A percentile compares a stretch with the other conserved stretches of the same genome.
These are phyloP conservation scores for Daldinia vernicosa DNA, from an alignment of 495 filamentous ascomycete species.

Conservation along the genomic window DNA sequence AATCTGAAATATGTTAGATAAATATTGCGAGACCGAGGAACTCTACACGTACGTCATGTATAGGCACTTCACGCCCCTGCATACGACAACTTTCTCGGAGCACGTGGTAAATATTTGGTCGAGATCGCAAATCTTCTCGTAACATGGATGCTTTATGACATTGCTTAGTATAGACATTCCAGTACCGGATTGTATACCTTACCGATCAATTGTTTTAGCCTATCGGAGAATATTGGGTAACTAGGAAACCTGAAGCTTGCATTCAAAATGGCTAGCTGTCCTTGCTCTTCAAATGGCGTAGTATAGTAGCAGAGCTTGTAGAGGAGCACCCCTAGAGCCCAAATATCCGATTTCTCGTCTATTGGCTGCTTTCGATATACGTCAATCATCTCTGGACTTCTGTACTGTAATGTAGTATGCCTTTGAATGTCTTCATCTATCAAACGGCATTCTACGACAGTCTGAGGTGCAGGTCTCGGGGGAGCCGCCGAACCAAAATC, in stretches of 20 bases:
- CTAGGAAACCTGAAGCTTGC: slow-evolving; percentile 92
- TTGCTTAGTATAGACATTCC: slow-evolving; percentile 47
- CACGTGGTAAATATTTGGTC: slow-evolving; percentile 95
- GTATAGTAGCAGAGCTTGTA: slow-evolving; percentile 99
- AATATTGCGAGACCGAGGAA: not conserved
- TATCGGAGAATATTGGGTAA: slow-evolving; percentile 89
- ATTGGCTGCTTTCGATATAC: slow-evolving; percentile 96
- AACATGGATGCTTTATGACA: slow-evolving; percentile 80
- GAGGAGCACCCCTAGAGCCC: slow-evolving; percentile 92
- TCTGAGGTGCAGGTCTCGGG: slow-evolving; percentile 83
- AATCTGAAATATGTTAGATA: slow-evolving; percentile 66
- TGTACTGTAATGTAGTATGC: slow-evolving; percentile 96
- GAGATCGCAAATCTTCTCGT: slow-evolving; percentile 78
- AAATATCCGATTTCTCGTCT: slow-evolving; percentile 99
- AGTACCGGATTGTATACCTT: slow-evolving; percentile 45
- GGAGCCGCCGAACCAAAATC: slow-evolving; percentile 95
- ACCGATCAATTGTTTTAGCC: slow-evolving; percentile 92
- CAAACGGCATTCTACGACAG: slow-evolving; percentile 83
- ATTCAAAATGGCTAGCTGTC: slow-evolving; percentile 97
- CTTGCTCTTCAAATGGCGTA: slow-evolving; percentile 96
- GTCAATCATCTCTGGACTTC: slow-evolving; percentile 98
- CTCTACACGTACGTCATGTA: slow-evolving; percentile 79
- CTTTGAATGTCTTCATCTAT: slow-evolving; percentile 98
- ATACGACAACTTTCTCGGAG: slow-evolving; percentile 85
- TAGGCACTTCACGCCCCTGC: slow-evolving; percentile 87